Evolutionary conservation across 2,329 filamentous ascomycete species (phyloP).

Genomic region (Fusarium compactum): DNA sequence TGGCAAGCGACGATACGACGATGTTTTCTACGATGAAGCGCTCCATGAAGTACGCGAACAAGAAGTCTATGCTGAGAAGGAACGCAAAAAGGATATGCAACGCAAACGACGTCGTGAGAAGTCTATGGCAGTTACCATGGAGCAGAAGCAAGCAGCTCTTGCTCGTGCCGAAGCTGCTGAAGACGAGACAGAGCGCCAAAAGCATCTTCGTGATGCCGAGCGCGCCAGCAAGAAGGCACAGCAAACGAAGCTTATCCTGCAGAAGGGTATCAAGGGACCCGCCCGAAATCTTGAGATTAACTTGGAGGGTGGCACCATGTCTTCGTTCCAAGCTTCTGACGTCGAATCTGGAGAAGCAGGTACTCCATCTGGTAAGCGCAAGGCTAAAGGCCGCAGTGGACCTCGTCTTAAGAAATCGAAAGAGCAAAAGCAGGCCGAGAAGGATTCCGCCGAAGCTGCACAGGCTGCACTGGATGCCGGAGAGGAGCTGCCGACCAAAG

Average conservation of each 20-base stretch:
- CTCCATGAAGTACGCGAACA: constrained; percentile 88
- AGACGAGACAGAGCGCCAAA: constrained; percentile 84
- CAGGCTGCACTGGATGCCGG: constrained; percentile 86
- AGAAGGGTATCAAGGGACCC: constrained; percentile 86
- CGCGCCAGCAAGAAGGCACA: constrained; percentile 93
- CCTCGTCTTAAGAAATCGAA: constrained; percentile 91
- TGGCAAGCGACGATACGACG: constrained; percentile 81
- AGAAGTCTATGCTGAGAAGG: constrained; percentile 93
- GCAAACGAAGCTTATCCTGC: constrained; percentile 87
- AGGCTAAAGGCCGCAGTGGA: constrained; percentile 67
- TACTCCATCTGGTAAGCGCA: constrained; percentile 47
- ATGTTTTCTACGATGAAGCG: constrained; percentile 82
- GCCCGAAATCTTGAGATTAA: constrained; percentile 79
- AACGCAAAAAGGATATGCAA: constrained; percentile 99
- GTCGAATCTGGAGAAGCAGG: constrained; percentile 61
- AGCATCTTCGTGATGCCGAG: constrained; percentile 86
- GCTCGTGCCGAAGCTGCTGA: constrained; percentile 81
- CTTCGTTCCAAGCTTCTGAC: constrained; percentile 81
- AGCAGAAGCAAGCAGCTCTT: constrained; percentile 87
- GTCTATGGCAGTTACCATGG: constrained; percentile 92
- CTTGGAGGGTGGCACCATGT: constrained; percentile 86
- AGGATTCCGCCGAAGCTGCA: constrained; percentile 85
- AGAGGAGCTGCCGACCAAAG: constrained; percentile 73
- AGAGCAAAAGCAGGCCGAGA: constrained; percentile 84
- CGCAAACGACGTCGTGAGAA: constrained; percentile 95